Conservation (phyloP, 2,329 filamentous ascomycete species). For the Sclerotinia sclerotiorum region DNA sequence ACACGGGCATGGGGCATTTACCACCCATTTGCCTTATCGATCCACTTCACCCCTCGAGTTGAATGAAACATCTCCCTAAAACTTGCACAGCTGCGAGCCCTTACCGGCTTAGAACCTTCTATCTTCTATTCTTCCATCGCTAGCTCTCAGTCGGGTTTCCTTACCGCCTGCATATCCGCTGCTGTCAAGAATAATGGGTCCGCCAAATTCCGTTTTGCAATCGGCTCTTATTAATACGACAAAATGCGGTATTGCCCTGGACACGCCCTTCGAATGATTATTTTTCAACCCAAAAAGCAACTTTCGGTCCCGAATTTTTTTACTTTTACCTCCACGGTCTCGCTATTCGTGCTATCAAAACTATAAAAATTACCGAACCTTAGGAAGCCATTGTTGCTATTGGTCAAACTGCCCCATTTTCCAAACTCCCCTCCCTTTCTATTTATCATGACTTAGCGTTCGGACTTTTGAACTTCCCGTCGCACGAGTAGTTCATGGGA, state of each 20-base stretch:
- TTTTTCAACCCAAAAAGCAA: not conserved
- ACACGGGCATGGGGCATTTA: not conserved
- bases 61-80: not conserved
- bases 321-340: not conserved
- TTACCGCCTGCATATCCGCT: slow-evolving; percentile 10
- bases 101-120: not conserved
- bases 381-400: no score
- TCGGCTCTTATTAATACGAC: not conserved
- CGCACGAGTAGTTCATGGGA: no score
- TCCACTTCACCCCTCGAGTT: not conserved
- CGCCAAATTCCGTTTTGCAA: not conserved
- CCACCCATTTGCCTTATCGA: not conserved
- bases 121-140: not conserved
- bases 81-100: not conserved
- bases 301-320: not conserved
- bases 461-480: no score
- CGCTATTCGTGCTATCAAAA: no score
- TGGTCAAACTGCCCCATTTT: no score
- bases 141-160: slow-evolving; percentile 1
- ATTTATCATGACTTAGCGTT: no score
- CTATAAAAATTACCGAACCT: no score
- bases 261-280: not conserved
- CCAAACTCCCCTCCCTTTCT: no score
- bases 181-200: not conserved
- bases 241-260: not conserved